Percentiles rank a stretch among this genome's conserved stretches.
phyloP scores from a whole-genome alignment of 495 filamentous ascomycete species.

The Lophium mytilinum region DNA sequence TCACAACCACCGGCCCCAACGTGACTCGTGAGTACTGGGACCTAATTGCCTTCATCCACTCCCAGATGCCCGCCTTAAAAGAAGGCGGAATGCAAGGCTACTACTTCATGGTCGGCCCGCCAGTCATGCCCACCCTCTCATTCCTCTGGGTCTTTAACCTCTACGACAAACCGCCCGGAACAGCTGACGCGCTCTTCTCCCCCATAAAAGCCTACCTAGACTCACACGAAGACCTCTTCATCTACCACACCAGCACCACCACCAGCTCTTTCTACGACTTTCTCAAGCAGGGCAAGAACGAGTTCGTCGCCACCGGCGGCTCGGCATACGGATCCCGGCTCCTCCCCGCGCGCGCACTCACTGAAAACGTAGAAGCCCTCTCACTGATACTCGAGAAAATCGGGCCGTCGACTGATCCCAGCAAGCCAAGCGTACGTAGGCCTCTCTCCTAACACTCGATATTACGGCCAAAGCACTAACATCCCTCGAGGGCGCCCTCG shows the following conservation, averaged over 20 bases:
- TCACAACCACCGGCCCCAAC: slow-evolving; percentile 1
- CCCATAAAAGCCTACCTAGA: slow-evolving; percentile 7
- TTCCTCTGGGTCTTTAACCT: slow-evolving; percentile 12
- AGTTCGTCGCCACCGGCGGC: slow-evolving; percentile 11
- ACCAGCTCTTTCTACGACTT: slow-evolving; percentile 5
- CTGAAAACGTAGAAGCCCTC: slow-evolving; percentile 5
- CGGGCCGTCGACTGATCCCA: background rate
- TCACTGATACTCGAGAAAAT: slow-evolving; percentile 10
- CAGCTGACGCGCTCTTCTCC: slow-evolving; percentile 7
- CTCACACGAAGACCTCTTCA: background rate
- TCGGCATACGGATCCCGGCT: slow-evolving; percentile 14
- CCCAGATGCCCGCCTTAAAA: slow-evolving; percentile 12
- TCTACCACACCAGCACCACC: background rate
- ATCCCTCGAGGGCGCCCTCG: background rate
- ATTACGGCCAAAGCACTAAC: no score
- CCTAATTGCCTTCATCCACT: slow-evolving; percentile 13
- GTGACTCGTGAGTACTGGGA: slow-evolving; percentile 15
- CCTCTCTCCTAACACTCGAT: background rate
- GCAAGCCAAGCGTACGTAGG: slow-evolving; percentile 9
- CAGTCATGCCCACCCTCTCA: background rate
- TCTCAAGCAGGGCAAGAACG: background rate
- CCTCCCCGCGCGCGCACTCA: slow-evolving; percentile 4
- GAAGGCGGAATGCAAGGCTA: slow-evolving; percentile 22
- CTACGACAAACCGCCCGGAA: slow-evolving; percentile 17
- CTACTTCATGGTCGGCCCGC: slow-evolving; percentile 17